Base-by-base conservation (phyloP, 2,329 filamentous ascomycete species). In the Fusarium pseudocircinatum region DNA sequence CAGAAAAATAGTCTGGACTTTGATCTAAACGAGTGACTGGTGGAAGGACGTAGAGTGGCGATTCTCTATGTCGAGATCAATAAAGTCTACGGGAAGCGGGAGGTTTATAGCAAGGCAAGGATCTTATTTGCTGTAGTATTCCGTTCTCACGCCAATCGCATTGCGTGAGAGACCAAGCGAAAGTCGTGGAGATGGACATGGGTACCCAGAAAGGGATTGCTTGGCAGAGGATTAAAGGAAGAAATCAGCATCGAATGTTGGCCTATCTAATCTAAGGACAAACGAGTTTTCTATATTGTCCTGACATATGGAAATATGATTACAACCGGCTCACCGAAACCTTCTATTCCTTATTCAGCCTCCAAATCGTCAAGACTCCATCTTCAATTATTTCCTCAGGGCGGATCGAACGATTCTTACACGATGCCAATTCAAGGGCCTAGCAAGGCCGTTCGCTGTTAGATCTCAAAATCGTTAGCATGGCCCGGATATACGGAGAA, bases 151-250 rank as follows among this genome's bases (percentile, higher is more conserved):
- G n/a, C 47, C 32, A 50, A 36, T 50, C 4, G 11, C 7, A 36
- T 34, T 8, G 22, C 15, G 22, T 34, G 22, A 50, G 37, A 40
- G 22, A 40, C 22, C 9, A 15, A 40, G 6, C 14, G 36, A 36
- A 42, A 4, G 30, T 20, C 26, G 34, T 50, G 42, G 52, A 42
- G 20, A 49, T 26, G 9, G 4, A 15, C 24, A 59, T 28, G 60
- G 46, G 52, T 40, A 28, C 64, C 67, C 20, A 10, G 67, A 69
- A 69, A 63, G 67, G 67, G n/a, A 58, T 34, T 7, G n/a, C 42
- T 59, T 47, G 47, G 24, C 63, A 28, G 5, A 3, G 15, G 4
- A 10, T 16, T 12, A 12, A 37, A 50, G 30, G 22, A 30, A 60
- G 37, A 56, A 22, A 15, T 39, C 3, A 22, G 28, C 14, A 47